Base-by-base conservation (phyloP, 768 basidiomycete species). In the Lactifluus pinguis region DNA sequence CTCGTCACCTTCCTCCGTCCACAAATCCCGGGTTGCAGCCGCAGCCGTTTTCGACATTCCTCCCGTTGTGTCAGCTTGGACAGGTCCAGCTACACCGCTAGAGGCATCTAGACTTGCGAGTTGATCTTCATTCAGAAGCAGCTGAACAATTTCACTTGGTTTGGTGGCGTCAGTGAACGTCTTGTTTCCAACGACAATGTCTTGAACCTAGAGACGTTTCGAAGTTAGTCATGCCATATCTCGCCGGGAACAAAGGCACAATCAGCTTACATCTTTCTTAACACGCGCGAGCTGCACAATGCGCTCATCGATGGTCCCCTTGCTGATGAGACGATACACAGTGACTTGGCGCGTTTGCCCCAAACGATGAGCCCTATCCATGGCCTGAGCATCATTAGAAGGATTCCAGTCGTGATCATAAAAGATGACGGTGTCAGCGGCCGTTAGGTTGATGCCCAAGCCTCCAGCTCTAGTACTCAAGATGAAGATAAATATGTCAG, bases 121-220 rank as follows among this genome's bases (percentile, higher is more conserved):
- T 68, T 98, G 95, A 67, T 97, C 93, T 67, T 98, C 95, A 68
- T 93, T 95, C 68, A 99, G 81, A 53, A 99, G 77, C 49, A 99
- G 74, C 63, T 94, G 93, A 15, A 95, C 95, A 57, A 99, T 97
- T 72, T 99, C 97, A 74, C 92, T 95, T 30, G 93, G 92, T 71
- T 93, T 95, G 19, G 92, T 84, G 55, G 89, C 89, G 64, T 97
- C 94, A 2, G 89, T 92, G 70, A 97, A 86, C 63, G 84, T 92
- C 74, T 97, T 98, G 75, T 91, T 95, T 55, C 97, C 97, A 8
- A 99, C 97, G 55, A 99, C 97, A 61, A 98, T 95, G 68, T 99
- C 97, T 84, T 98, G 97, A 5, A 98, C 95, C 92, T 95, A 61
- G 9, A n/a, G 45, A 34, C 9, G 14, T 39, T 39, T 21, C 45